Base-by-base conservation (phyloP, 2,329 filamentous ascomycete genomes). In the Paradendryphiella salina region DNA sequence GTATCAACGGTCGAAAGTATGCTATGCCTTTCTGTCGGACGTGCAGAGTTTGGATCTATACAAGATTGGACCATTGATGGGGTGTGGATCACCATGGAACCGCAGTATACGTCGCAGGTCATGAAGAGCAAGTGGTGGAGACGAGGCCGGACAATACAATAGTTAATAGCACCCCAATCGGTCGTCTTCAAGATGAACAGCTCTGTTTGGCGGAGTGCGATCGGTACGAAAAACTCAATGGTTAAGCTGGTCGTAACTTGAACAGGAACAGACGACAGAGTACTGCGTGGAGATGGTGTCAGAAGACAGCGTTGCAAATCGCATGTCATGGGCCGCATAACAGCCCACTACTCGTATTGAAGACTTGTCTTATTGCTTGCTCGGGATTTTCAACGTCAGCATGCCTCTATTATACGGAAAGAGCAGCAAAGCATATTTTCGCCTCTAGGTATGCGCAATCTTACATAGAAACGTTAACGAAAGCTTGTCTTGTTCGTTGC, bases 321-420 rank as follows among this genome's bases (percentile, higher is more conserved):
- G 58, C 1, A 63, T 61, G 50, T 61, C 52, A 0, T 68, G 66
- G 66, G 57, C 56, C 1, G 56, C 58, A 13, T 33, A 41, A 0
- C 56, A 63, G 5, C 10, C 52, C 8, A 61, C 64, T 0, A 66
- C 56, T 8, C 45, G 57, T 23, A 5, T 49, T 4, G 63, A 67
- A 39, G 63, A 67, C 29, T 52, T 52, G 9, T 63, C 60, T 2
- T 67, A 65, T 37, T 55, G 45, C 5, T 15, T 67, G 4, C 45
- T 66, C 0, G 64, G 61, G 5, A 44, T 67, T 0, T 65, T 66
- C 31, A 55, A 59, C 28, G 56, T 61, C 20, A 57, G 58, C 15
- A 56, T 64, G 50, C 55, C 58, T 3, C 18, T 60, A 6, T 23
- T 63, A 0, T 63, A 64, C 9, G 60, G 61, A 3, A 60, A 64